phyloP scores from a whole-genome alignment of 1,284 basidiomycete genomes.

The Cryptococcus maquisensis region DNA sequence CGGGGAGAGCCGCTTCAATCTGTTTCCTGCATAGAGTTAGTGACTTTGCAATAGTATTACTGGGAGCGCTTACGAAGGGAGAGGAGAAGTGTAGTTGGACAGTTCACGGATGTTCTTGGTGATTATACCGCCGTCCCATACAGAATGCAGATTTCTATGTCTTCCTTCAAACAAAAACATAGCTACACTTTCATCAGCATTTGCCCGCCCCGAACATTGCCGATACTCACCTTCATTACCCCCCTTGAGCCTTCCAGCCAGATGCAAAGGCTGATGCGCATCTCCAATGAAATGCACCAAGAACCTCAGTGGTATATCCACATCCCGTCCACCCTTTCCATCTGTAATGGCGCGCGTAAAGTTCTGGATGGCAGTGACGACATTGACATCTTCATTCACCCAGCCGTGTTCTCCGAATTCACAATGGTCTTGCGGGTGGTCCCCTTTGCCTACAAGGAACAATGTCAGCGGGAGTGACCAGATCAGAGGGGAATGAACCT shows the following conservation, averaged over 20 bases:
- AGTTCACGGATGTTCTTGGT: slow-evolving; percentile 72
- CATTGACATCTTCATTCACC: slow-evolving; percentile 63
- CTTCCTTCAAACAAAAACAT: slow-evolving; percentile 67
- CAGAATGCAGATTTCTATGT: slow-evolving; percentile 60
- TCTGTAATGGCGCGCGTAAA: slow-evolving; percentile 54
- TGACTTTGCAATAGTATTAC: background rate
- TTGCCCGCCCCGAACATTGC: background rate
- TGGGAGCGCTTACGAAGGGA: slow-evolving; percentile 52
- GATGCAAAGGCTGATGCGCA: slow-evolving; percentile 84
- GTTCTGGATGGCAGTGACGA: slow-evolving; percentile 70
- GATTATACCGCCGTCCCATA: slow-evolving; percentile 80
- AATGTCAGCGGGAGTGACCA: background rate
- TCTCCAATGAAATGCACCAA: slow-evolving; percentile 87
- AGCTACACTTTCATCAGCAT: slow-evolving; percentile 32
- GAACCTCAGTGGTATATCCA: slow-evolving; percentile 70
- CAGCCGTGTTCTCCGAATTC: slow-evolving; percentile 73
- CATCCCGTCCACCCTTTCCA: slow-evolving; percentile 27
- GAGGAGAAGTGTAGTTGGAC: slow-evolving; percentile 66
- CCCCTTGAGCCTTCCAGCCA: slow-evolving; percentile 76
- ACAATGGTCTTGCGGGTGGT: slow-evolving; percentile 72
- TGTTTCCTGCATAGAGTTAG: slow-evolving; percentile 39
- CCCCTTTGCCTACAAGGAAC: slow-evolving; percentile 47
- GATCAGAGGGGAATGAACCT: slow-evolving; percentile 15
- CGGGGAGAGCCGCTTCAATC: slow-evolving; percentile 69
- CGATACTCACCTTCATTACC: slow-evolving; percentile 60